Evolutionary conservation across 2,329 filamentous ascomycete genomes (phyloP).

Genomic region (Cyphellophora europaea): DNA sequence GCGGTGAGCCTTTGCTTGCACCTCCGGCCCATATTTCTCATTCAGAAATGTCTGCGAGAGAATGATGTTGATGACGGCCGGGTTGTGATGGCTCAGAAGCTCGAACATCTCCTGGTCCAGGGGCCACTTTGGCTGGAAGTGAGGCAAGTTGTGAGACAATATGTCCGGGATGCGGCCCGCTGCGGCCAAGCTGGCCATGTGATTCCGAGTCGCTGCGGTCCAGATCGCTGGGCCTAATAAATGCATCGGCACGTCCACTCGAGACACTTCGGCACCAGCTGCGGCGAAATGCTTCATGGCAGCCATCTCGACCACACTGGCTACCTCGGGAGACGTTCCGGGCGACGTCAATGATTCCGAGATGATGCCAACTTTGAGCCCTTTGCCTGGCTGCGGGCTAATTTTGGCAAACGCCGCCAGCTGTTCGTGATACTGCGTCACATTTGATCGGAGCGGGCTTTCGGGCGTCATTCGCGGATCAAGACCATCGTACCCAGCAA

Average conservation of each 20-base stretch:
- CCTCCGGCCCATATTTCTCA: conserved; percentile 19
- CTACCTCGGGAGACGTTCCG: conserved; percentile 30
- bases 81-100: conserved; percentile 31
- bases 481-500: conserved; percentile 36
- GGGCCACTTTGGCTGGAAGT: conserved; percentile 22
- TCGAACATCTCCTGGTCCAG: conserved; percentile 32
- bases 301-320: conserved; percentile 23
- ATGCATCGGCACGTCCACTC: conserved; percentile 40
- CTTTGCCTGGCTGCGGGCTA: not conserved
- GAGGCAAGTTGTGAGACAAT: conserved; percentile 22
- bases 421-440: conserved; percentile 24
- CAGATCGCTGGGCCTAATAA: conserved; percentile 35
- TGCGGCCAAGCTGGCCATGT: conserved; percentile 23
- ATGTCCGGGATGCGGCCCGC: conserved; percentile 21
- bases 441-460: conserved; percentile 21
- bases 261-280: conserved; percentile 33
- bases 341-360: conserved; percentile 36
- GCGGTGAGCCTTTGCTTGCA: conserved; percentile 35
- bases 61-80: conserved; percentile 33
- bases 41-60: conserved; percentile 26
- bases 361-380: conserved; percentile 30
- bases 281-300: conserved; percentile 26
- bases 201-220: conserved; percentile 28
- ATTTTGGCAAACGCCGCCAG: conserved; percentile 1
- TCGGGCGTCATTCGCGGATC: conserved; percentile 29